Evolutionary conservation across 352 stramenopile species (phyloP).

Genomic region (Phytophthora macrochlamydospora): DNA sequence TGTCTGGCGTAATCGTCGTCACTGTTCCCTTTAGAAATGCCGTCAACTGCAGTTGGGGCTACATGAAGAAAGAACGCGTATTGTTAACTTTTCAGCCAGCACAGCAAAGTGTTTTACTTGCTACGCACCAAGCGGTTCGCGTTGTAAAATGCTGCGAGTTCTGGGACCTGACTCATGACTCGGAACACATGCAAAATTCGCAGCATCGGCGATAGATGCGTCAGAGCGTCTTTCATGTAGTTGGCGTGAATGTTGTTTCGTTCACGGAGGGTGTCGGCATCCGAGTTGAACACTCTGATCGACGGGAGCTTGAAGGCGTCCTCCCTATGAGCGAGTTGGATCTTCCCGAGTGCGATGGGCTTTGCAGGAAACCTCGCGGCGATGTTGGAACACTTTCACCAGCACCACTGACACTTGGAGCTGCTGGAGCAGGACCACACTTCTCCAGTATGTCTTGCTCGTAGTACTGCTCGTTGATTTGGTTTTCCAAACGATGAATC

Average conservation of each 20-base stretch:
- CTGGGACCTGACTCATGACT: slow-evolving; percentile 73
- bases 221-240: slow-evolving; percentile 73
- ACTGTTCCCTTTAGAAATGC: slow-evolving; percentile 75
- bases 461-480: slow-evolving; percentile 77
- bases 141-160: slow-evolving; percentile 80
- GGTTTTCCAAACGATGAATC: slow-evolving; percentile 76
- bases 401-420: slow-evolving; percentile 10
- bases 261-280: slow-evolving; percentile 61
- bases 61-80: slow-evolving; percentile 8
- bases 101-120: neutral
- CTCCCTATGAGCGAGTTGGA: slow-evolving; percentile 27
- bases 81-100: neutral
- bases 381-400: slow-evolving; percentile 24
- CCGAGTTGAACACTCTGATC: slow-evolving; percentile 74
- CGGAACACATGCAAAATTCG: slow-evolving; percentile 77
- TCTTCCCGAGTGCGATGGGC: slow-evolving; percentile 20
- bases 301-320: slow-evolving; percentile 59
- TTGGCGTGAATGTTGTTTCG: slow-evolving; percentile 67
- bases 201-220: slow-evolving; percentile 71
- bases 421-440: slow-evolving; percentile 37
- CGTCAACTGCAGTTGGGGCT: slow-evolving; percentile 79
- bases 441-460: slow-evolving; percentile 81
- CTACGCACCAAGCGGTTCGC: slow-evolving; percentile 69
- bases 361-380: slow-evolving; percentile 25
- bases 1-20: slow-evolving; percentile 72